Conservation (phyloP, 768 basidiomycete species). For the Kwoniella botswanensis region DNA sequence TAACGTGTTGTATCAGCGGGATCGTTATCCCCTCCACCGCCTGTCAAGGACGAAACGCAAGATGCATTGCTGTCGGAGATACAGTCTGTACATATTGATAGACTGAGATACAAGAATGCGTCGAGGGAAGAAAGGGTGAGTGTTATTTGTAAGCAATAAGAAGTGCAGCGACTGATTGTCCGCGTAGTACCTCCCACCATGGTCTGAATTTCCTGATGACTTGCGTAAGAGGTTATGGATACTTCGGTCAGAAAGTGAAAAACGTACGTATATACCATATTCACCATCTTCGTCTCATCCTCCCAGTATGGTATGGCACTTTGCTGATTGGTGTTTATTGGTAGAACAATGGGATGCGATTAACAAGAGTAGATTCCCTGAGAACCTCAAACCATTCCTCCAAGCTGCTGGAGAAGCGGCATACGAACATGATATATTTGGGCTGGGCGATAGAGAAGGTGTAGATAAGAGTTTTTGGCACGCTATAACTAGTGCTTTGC, state of each 20-base stretch:
- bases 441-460: conserved; percentile 19
- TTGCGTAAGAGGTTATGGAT: conserved; percentile 25
- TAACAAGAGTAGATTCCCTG: conserved; percentile 88
- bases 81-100: background rate
- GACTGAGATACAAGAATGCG: conserved; percentile 31
- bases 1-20: background rate
- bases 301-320: too few relatives aligned
- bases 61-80: conserved; percentile 2
- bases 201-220: conserved; percentile 33
- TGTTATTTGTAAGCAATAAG: too few relatives aligned
- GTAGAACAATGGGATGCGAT: conserved; percentile 68
- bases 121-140: conserved; percentile 36
- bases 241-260: conserved; percentile 27
- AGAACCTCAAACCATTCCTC: conserved; percentile 73
- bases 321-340: background rate
- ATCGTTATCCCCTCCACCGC: conserved; percentile 11
- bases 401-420: conserved; percentile 75
- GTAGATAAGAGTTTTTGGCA: conserved; percentile 85
- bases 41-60: background rate
- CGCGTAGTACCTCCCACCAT: conserved; percentile 44
- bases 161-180: too few relatives aligned
- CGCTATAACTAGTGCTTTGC: conserved; percentile 82
- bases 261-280: conserved; percentile 29
- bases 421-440: conserved; percentile 79
- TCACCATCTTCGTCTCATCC: too few relatives aligned